Evolutionary conservation across 2,329 filamentous ascomycete species (phyloP), one percentile per base, ranked within the genome.

Genomic region (Pyricularia pennisetigena): DNA sequence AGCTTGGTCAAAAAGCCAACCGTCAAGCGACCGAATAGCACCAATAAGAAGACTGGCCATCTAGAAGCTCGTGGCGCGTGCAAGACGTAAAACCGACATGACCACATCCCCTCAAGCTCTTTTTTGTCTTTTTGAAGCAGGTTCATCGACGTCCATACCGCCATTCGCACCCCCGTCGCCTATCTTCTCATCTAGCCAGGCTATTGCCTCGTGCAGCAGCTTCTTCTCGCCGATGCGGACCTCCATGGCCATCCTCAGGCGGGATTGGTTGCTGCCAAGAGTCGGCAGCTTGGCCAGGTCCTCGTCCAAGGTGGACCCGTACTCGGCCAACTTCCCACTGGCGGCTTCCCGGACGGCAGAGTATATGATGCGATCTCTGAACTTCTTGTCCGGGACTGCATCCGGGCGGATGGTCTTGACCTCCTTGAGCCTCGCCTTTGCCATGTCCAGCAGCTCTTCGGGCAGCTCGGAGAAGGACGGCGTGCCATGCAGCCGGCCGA

Each of bases 401-500:
- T 67, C 29, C 10, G 57, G 66, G 12, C 57, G 66, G 29, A 78
- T 70, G 72, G 84, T 85, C 69, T 82, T 80, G 9, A 84, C 73
- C 1, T 77, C 77, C 73, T 85, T 86, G 67, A 86, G 75, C 28
- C 86, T 78, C 0, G 75, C 72, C 72, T 83, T 81, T 62, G 87
- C 78, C 72, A 86, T 84, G 67, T 82, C 80, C 9, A 78, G 76
- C n/a, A 88, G 77, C 70, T 86, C 83, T 28, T 81, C 78, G 0
- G 85, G 84, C 35, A 86, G 76, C 29, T 75, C 76, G 5, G 77
- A 75, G 10, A 85, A 75, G 0, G 71, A 72, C 1, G 80, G 78
- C 1, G 78, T 71, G 0, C 75, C 78, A 0, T 64, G 32, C 1
- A 76, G 64, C 26, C 69, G 69, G 24, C 86, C 86, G 12, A 81